Conservation (phyloP, 805 yeast species). For the Candida michaelii region DNA sequence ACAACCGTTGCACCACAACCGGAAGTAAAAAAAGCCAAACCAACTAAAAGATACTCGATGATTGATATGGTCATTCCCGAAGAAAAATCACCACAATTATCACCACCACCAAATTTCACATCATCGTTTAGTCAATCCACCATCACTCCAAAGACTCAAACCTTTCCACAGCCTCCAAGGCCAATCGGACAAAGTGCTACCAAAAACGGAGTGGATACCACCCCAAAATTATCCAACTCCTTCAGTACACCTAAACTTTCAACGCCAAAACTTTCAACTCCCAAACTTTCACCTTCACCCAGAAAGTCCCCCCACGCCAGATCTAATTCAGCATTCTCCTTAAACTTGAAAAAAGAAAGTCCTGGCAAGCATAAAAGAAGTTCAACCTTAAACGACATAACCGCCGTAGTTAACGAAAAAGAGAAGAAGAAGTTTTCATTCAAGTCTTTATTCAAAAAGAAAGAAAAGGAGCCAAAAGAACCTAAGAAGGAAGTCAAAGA, state of each 20-base stretch:
- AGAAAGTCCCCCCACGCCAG: slow-evolving; percentile 22
- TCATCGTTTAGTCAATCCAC: not conserved
- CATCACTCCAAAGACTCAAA: not conserved
- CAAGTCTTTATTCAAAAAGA: slow-evolving; percentile 37
- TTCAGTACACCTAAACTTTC: not conserved
- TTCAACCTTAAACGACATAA: slow-evolving; percentile 21
- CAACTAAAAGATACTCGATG: slow-evolving; percentile 6
- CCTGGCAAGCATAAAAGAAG: slow-evolving; percentile 20
- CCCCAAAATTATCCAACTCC: slow-evolving; percentile 2
- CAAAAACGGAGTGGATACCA: not conserved
- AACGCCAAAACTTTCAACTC: slow-evolving; percentile 9
- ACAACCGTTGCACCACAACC: no score
- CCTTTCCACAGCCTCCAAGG: not conserved
- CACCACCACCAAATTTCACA: not conserved
- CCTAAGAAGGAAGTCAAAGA: slow-evolving; percentile 5
- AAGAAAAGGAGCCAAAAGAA: slow-evolving; percentile 23
- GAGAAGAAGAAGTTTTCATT: slow-evolving; percentile 38
- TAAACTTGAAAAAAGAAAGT: slow-evolving; percentile 14
- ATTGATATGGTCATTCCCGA: slow-evolving; percentile 7
- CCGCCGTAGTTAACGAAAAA: slow-evolving; percentile 11
- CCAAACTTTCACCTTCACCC: slow-evolving; percentile 15
- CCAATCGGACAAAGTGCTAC: no score
- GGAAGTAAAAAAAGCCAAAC: not conserved
- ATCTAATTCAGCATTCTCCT: slow-evolving; percentile 22
- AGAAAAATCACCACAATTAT: slow-evolving; percentile 6